Evolutionary conservation across 306 rosid species (phyloP), one percentile per base, ranked within the genome.

Genomic region (Erythrophleum fordii): DNA sequence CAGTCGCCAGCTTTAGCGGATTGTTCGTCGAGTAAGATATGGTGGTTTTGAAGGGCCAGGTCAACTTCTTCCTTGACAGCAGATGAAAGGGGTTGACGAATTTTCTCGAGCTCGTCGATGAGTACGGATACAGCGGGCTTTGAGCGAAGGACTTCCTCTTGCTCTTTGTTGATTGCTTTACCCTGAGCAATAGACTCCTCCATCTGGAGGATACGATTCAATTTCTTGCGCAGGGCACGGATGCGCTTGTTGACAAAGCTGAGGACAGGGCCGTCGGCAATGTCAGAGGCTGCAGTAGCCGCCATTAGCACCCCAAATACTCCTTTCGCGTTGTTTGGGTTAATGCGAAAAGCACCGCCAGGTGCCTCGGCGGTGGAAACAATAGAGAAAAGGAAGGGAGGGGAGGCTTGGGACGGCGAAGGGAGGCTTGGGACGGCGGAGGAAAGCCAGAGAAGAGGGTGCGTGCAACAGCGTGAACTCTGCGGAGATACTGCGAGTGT

Each of bases 101-200:
- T 94, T 89, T 96, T 96, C 83, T 96, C 99, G 59, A 96, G 86
- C 78, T 96, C 99, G 34, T 96, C 99, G 83, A 96, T 90, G 41
- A 77, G 88, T 0, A 77, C 88, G 12, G 58, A 0, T 41, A 93
- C 86, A 17, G 84, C 72, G 70, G 99, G 84, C 56, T 96, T 96
- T 11, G 99, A 89, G 69, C 97, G 94, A 34, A 96, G 97, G 53
- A 90, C 89, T 7, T 92, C 97, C 42, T 92, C 90, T 62, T 96
- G 99, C 34, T 96, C 99, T 59, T 88, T 92, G 89, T 92, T 93
- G 70, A 96, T 84, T 2, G 56, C 69, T 39, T 92, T 96, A 1
- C 99, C 99, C 22, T 90, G 96, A 12, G 97, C 25, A 11, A 91
- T 68, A 0, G 93, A 80, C 28, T 96, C 98, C 44, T 96, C 99